phyloP scores from a whole-genome alignment of 352 stramenopile genomes.

The Aphanomyces astaci region DNA sequence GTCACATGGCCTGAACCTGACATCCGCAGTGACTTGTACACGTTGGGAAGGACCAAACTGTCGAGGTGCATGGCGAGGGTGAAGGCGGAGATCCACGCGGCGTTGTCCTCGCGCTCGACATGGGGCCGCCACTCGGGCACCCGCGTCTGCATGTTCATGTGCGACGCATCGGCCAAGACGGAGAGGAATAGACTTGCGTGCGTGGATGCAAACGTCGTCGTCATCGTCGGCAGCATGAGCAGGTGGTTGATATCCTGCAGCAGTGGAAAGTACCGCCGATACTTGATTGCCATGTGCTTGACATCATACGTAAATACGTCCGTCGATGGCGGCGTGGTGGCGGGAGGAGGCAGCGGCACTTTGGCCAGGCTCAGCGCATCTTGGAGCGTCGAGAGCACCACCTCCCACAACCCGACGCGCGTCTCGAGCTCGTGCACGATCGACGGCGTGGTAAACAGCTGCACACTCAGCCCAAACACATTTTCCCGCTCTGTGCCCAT shows the following conservation, averaged over 20 bases:
- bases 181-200: neutral
- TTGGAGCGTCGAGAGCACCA: conserved; percentile 69
- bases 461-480: conserved; percentile 88
- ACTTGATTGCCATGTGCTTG: conserved; percentile 15
- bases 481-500: conserved; percentile 86
- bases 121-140: conserved; percentile 2
- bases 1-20: neutral
- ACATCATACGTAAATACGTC: neutral
- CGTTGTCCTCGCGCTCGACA: conserved; percentile 19
- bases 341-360: neutral
- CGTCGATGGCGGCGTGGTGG: neutral
- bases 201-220: neutral
- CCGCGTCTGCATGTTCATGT: conserved; percentile 9
- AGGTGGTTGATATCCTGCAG: conserved; percentile 11
- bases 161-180: neutral
- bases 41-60: neutral
- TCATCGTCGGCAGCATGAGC: conserved; percentile 1
- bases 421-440: conserved; percentile 61
- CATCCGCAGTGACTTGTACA: conserved; percentile 11
- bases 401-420: conserved; percentile 46
- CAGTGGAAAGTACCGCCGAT: conserved; percentile 7
- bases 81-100: conserved; percentile 11
- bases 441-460: conserved; percentile 90
- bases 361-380: conserved; percentile 41
- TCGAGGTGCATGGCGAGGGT: conserved; percentile 8